Conservation (phyloP, 768 basidiomycete genomes). For the Rubroboletus pulcherrimus region DNA sequence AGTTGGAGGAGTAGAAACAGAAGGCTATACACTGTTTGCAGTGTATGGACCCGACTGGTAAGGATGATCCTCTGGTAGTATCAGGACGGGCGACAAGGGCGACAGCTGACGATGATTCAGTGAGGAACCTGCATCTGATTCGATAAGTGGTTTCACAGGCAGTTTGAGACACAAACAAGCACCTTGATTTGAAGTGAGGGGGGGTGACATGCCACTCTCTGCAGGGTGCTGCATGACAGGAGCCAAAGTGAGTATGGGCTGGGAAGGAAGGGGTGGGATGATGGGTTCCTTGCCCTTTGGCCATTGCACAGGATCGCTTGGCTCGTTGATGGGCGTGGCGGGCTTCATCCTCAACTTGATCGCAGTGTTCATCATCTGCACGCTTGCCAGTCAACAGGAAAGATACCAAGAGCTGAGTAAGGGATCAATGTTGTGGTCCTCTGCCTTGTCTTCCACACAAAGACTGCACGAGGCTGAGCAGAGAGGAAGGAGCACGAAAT, state of each 20-base stretch:
- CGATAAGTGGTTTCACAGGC: slow-evolving; percentile 31
- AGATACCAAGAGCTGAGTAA: slow-evolving; percentile 44
- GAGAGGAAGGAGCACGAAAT: slow-evolving; percentile 29
- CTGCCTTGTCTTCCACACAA: slow-evolving; percentile 43
- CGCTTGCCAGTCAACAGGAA: slow-evolving; percentile 42
- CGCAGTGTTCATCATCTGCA: slow-evolving; percentile 40
- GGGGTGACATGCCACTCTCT: slow-evolving; percentile 22
- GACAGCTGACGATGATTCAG: slow-evolving; percentile 24
- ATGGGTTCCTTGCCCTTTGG: slow-evolving; percentile 41
- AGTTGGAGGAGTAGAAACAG: slow-evolving; percentile 14
- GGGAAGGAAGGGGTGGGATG: slow-evolving; percentile 19
- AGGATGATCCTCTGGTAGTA: slow-evolving; percentile 33
- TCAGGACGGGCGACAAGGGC: slow-evolving; percentile 33
- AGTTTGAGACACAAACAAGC: slow-evolving; percentile 49
- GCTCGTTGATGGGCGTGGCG: slow-evolving; percentile 37
- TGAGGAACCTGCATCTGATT: slow-evolving; percentile 17
- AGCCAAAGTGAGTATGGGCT: slow-evolving; percentile 27
- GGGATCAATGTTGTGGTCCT: slow-evolving; percentile 46
- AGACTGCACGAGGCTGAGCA: slow-evolving; percentile 40
- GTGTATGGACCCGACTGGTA: slow-evolving; percentile 23
- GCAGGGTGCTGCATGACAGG: slow-evolving; percentile 18
- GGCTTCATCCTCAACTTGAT: slow-evolving; percentile 45
- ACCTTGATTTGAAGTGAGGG: slow-evolving; percentile 46
- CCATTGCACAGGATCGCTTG: slow-evolving; percentile 30
- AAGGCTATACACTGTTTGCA: slow-evolving; percentile 22